Percentiles rank a stretch among this genome's conserved stretches.
Evolutionary conservation across 2,329 filamentous ascomycete species (phyloP).

Genomic region (Neophaeococcomyces aloes): DNA sequence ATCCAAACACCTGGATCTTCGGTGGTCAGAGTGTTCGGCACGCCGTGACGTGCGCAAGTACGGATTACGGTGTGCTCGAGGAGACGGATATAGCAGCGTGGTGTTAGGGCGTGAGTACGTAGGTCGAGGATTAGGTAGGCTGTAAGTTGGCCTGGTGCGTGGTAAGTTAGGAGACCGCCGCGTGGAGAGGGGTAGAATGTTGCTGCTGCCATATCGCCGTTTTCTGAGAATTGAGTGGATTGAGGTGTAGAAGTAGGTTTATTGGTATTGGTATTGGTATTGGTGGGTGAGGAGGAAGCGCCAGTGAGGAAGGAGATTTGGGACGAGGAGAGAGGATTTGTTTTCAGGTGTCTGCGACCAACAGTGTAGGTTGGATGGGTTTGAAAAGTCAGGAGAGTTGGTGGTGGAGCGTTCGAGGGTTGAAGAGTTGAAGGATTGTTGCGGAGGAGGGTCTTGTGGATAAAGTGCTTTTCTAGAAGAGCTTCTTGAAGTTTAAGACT

Average conservation of each 20-base stretch:
- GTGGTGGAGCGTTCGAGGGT: slow-evolving; percentile 40
- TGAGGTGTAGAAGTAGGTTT: slow-evolving; percentile 18
- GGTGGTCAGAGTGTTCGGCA: slow-evolving; percentile 50
- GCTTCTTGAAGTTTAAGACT: slow-evolving; percentile 47
- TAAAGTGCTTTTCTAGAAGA: slow-evolving; percentile 27
- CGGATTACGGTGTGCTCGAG: slow-evolving; percentile 68
- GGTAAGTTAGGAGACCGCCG: slow-evolving; percentile 87
- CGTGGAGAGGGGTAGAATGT: slow-evolving; percentile 62
- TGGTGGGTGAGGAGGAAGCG: too few species aligned
- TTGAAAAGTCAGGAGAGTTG: slow-evolving; percentile 71
- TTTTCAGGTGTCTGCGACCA: slow-evolving; percentile 62
- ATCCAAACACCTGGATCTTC: slow-evolving; percentile 83
- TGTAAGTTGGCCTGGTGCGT: slow-evolving; percentile 85
- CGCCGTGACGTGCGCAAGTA: slow-evolving; percentile 49
- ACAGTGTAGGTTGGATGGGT: slow-evolving; percentile 79
- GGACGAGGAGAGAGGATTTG: slow-evolving; percentile 23
- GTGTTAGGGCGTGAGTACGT: slow-evolving; percentile 54
- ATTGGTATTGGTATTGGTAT: too few species aligned
- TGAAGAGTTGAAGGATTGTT: slow-evolving; percentile 16
- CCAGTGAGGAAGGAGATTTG: slow-evolving; percentile 31
- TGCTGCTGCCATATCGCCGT: slow-evolving; percentile 35
- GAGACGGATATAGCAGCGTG: slow-evolving; percentile 65
- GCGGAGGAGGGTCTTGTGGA: slow-evolving; percentile 14
- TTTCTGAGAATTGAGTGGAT: slow-evolving; percentile 26
- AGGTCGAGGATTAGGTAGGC: slow-evolving; percentile 90